Evolutionary conservation across 768 basidiomycete genomes (phyloP).

Genomic region (Boletus sp.): DNA sequence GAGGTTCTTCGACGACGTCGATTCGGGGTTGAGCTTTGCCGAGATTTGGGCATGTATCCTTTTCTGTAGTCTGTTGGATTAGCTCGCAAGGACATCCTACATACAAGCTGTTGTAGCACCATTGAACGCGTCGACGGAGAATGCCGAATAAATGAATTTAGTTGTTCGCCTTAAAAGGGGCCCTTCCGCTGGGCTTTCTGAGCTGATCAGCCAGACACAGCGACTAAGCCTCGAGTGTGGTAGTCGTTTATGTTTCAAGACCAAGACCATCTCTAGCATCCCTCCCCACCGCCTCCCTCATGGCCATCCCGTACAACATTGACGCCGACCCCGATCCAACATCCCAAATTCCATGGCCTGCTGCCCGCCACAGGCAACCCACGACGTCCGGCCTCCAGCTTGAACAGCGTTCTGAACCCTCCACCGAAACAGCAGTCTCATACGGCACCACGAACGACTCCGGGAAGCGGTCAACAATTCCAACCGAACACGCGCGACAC

Average conservation of each 20-base stretch:
- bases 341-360: conserved; percentile 76
- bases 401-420: conserved; percentile 19
- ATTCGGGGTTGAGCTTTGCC: conserved; percentile 28
- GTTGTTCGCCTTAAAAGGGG: conserved; percentile 17
- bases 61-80: conserved; percentile 22
- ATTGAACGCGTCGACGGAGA: conserved; percentile 14
- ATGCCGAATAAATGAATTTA: conserved; percentile 16
- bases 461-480: conserved; percentile 18
- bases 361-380: conserved; percentile 35
- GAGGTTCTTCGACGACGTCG: conserved; percentile 42
- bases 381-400: conserved; percentile 22
- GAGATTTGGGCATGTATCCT: conserved; percentile 1
- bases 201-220: not conserved
- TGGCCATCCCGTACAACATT: conserved; percentile 56
- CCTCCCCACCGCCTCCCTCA: conserved; percentile 27
- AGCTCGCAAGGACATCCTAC: conserved; percentile 16
- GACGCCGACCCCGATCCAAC: conserved; percentile 72
- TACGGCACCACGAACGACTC: conserved; percentile 34
- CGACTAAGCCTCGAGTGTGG: not conserved
- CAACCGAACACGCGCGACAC: conserved; percentile 24
- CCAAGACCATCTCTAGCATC: not conserved
- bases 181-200: not conserved
- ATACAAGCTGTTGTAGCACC: conserved; percentile 19
- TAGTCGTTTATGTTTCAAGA: conserved; percentile 14
- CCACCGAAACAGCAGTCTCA: conserved; percentile 20